Evolutionary conservation across 2,329 filamentous ascomycete species (phyloP).

Genomic region (Westerdykella aurantiaca): DNA sequence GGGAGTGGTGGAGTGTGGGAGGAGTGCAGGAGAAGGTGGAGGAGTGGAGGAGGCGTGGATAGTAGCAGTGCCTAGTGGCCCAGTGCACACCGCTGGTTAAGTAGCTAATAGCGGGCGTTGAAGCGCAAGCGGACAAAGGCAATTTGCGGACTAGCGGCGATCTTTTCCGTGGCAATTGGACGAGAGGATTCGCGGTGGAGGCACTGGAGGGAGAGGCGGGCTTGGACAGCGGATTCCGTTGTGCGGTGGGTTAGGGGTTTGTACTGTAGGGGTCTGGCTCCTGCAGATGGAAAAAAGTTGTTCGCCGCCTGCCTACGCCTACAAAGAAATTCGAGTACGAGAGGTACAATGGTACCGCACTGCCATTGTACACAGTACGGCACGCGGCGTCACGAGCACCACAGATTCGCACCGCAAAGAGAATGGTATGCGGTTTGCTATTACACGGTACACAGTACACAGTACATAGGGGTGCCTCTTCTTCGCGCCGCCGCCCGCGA

Average conservation of each 20-base stretch:
- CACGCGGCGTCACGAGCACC: too few species aligned
- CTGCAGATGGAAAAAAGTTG: too few species aligned
- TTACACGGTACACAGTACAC: too few species aligned
- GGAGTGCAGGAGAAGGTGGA: constrained; percentile 3
- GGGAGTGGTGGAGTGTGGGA: constrained; percentile 12
- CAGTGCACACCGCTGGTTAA: constrained; percentile 34
- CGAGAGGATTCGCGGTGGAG: constrained; percentile 2
- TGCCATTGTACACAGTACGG: too few species aligned
- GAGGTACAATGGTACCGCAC: too few species aligned
- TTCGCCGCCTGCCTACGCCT: too few species aligned
- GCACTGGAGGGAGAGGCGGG: constrained; percentile 10
- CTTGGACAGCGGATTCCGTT: constrained; percentile 21
- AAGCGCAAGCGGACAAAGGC: constrained; percentile 18
- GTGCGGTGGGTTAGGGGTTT: constrained; percentile 6
- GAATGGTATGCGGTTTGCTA: too few species aligned
- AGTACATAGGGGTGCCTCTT: too few species aligned
- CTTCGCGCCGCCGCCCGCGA: too few species aligned
- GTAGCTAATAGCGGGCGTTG: constrained; percentile 12
- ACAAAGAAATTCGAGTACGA: too few species aligned
- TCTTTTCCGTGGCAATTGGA: constrained; percentile 27
- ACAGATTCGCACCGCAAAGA: too few species aligned
- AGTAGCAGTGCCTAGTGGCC: not conserved
- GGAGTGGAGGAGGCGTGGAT: not conserved
- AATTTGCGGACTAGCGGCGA: constrained; percentile 35
- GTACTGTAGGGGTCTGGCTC: too few species aligned